Base-by-base conservation (phyloP, 768 basidiomycete genomes). In the Mycena albidolilacea region DNA sequence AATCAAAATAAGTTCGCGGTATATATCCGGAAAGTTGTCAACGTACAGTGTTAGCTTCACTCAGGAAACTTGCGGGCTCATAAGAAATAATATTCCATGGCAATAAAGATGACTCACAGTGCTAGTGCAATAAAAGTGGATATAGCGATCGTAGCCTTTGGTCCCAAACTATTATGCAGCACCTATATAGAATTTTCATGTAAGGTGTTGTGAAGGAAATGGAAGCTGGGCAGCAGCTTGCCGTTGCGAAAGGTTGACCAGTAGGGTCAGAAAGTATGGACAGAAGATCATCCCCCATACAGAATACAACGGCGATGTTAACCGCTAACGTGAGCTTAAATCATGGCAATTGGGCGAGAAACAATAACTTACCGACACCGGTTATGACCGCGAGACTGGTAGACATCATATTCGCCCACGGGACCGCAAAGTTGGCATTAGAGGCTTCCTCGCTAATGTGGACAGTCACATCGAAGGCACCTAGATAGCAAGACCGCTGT, bases 401-500 rank as follows among this genome's bases (percentile, higher is more conserved):
- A 9, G 89, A 82, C 48, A 71, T 70, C 58, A 82, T 82, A 64
- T 89, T 30, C 30, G 30, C 30, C 30, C 30, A 30, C 30, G 30
- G 30, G 30, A 30, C 30, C 30, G 30, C 3, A 30, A 30, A 30
- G 30, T 30, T 30, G 30, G 30, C 30, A 30, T 30, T 30, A 3
- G 30, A 30, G 3, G 30, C 30, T 30, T 30, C 30, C 30, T 30
- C 30, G 30, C 30, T 30, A 30, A 30, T 30, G 30, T 30, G 30
- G 30, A 88, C 84, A 69, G 81, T 82, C 3, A 84, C 83, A 73
- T 89, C 30, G 30, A 30, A 30, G 37, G 68, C 78, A 43, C 3
- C 41, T 43, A 43, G 12, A 43, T 43, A 43, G 41, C 1, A 14
- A 43, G 1, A 43, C 41, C 41, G 41, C 41, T 2, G 41, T 43